Evolutionary conservation across 306 rosid species (phyloP).

Genomic region (Medicago ruthenica): DNA sequence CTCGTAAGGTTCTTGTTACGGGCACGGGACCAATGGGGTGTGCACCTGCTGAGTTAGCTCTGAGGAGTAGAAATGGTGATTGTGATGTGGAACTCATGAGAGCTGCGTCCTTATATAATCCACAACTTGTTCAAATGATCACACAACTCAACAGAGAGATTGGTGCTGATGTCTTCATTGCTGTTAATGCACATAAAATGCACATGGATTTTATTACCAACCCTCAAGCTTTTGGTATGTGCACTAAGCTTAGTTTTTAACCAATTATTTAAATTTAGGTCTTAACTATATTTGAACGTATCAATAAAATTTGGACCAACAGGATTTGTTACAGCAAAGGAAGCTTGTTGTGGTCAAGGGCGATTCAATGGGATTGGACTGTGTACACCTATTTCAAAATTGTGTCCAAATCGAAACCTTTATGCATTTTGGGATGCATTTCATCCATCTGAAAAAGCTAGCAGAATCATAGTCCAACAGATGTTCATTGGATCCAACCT

Average conservation of each 20-base stretch:
- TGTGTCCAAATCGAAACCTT: conserved; percentile 65
- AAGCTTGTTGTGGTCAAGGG: conserved; percentile 90
- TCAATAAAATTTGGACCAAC: neutral
- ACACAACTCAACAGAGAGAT: conserved; percentile 56
- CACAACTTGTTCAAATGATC: conserved; percentile 62
- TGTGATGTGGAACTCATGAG: conserved; percentile 66
- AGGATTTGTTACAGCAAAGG: conserved; percentile 69
- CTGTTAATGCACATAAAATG: conserved; percentile 66
- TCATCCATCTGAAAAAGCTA: conserved; percentile 82
- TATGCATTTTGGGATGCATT: conserved; percentile 83
- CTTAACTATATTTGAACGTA: neutral
- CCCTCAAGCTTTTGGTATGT: conserved; percentile 67
- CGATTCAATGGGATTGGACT: conserved; percentile 79
- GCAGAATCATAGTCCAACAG: conserved; percentile 58
- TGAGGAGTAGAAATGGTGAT: conserved; percentile 58
- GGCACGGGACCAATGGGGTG: conserved; percentile 85
- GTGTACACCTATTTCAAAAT: conserved; percentile 65
- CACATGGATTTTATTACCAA: conserved; percentile 63
- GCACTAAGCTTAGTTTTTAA: neutral
- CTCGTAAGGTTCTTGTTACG: conserved; percentile 66
- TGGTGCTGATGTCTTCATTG: conserved; percentile 56
- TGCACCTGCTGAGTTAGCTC: conserved; percentile 75
- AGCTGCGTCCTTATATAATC: conserved; percentile 68
- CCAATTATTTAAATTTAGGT: neutral
- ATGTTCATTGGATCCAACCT: conserved; percentile 57